Conservation (phyloP, 1,284 basidiomycete species). For the Tremellales sp. region DNA sequence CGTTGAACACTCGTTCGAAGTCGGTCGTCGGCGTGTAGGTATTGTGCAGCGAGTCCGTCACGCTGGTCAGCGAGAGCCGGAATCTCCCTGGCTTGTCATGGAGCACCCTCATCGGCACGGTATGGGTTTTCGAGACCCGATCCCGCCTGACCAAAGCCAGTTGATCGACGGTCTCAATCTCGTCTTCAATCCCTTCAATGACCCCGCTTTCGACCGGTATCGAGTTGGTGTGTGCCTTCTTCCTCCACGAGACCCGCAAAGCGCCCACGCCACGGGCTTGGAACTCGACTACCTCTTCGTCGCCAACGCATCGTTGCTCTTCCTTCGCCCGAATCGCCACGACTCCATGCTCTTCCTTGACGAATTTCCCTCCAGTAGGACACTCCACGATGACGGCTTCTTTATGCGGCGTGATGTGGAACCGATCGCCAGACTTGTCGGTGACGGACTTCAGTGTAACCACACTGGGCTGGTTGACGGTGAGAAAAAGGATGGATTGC, state of each 20-base stretch:
- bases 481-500: constrained; percentile 68
- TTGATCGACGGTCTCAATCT: constrained; percentile 21
- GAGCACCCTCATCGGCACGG: constrained; percentile 34
- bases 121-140: constrained; percentile 34
- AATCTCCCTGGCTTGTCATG: constrained; percentile 48
- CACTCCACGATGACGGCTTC: constrained; percentile 76
- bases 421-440: constrained; percentile 65
- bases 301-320: constrained; percentile 61
- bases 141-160: constrained; percentile 27
- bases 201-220: constrained; percentile 70
- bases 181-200: constrained; percentile 77
- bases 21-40: constrained; percentile 43
- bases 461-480: constrained; percentile 59
- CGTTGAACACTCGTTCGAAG: constrained; percentile 59
- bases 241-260: constrained; percentile 70
- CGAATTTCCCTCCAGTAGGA: constrained; percentile 57
- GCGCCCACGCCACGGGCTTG: constrained; percentile 73
- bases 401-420: constrained; percentile 57
- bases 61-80: constrained; percentile 40
- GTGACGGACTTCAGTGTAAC: constrained; percentile 67
- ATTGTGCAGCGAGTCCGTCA: constrained; percentile 52
- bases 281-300: constrained; percentile 61
- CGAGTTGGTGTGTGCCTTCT: constrained; percentile 55
- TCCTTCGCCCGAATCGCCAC: constrained; percentile 46
- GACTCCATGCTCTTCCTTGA: constrained; percentile 17